Evolutionary conservation across 164 flowering plant genomes (phyloP), one percentile per base, ranked within the genome.

Genomic region (Vitis rotundifolia): DNA sequence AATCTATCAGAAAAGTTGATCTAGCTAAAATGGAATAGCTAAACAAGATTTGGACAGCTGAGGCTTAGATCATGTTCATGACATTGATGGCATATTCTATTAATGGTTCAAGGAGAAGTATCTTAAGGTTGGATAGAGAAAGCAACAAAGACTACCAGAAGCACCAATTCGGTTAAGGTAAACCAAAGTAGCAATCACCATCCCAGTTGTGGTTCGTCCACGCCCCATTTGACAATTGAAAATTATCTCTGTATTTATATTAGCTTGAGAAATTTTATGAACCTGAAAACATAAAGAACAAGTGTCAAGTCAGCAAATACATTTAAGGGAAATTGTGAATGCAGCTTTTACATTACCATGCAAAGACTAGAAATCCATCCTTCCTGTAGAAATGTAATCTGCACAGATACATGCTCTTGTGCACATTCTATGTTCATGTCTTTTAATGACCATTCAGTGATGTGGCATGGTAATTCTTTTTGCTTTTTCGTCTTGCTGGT

Each of bases 161-260:
- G 90, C 85, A 60, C 97, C 98, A 66, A 84, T 86, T 59, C 95
- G 87, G 71, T 91, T 86, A 60, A 88, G 80, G 82, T 92, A 92
- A 70, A 92, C 82, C 84, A 94, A 79, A 61, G 97, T 94, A 37
- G 98, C 97, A 80, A 94, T 91, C 78, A 94, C 98, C 97, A 94
- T 94, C 63, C 98, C 98, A 52, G 97, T 94, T 52, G 98, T 94
- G 22, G 97, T 94, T 31, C 98, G 76, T 77, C 98, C 98, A 70
- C 98, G 97, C 48, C 98, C 98, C 97, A 92, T 92, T 87, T 94
- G 98, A 80, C 98, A 94, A 73, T 94, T 94, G 68, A 94, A 94
- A 74, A 92, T 76, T 67, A 94, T 86, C 72, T 89, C 91, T n/a
- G 93, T 85, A 22, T 77, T 83, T 78, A 91, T 67, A 73, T 86